Evolutionary conservation across 2,329 filamentous ascomycete genomes (phyloP).

Genomic region (Teratosphaeria gauchensis): DNA sequence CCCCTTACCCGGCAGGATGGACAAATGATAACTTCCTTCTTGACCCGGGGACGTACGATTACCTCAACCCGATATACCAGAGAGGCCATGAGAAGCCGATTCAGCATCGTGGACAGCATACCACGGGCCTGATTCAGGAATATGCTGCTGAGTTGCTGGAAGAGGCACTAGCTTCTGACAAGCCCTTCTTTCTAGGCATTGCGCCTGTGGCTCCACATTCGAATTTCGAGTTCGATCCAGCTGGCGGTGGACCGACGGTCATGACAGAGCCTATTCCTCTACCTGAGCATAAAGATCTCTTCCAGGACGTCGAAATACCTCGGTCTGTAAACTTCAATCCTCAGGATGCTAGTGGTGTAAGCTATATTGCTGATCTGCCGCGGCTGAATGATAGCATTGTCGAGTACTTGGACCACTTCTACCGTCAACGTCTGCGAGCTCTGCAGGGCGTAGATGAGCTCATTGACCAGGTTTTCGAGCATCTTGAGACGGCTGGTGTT

Average conservation of each 20-base stretch:
- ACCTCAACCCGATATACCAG: conserved; percentile 56
- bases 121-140: conserved; percentile 49
- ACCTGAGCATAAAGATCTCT: conserved; percentile 50
- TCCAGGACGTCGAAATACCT: conserved; percentile 50
- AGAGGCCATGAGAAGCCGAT: conserved; percentile 48
- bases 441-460: conserved; percentile 48
- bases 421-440: conserved; percentile 40
- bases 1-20: conserved; percentile 49
- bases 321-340: conserved; percentile 59
- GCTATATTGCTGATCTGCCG: conserved; percentile 37
- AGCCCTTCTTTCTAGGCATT: conserved; percentile 59
- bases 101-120: conserved; percentile 47
- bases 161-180: conserved; percentile 44
- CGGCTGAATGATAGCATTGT: conserved; percentile 37
- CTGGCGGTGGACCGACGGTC: conserved; percentile 12
- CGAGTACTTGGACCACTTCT: conserved; percentile 45
- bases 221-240: conserved; percentile 33
- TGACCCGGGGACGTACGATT: conserved; percentile 59
- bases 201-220: conserved; percentile 60
- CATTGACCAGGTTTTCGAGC: conserved; percentile 36
- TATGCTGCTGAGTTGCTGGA: conserved; percentile 53
- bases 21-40: conserved; percentile 39
- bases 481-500: conserved; percentile 33
- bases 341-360: conserved; percentile 32
- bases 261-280: conserved; percentile 27